phyloP scores from a whole-genome alignment of 805 yeast genomes.

The Ogataea pignaliae region DNA sequence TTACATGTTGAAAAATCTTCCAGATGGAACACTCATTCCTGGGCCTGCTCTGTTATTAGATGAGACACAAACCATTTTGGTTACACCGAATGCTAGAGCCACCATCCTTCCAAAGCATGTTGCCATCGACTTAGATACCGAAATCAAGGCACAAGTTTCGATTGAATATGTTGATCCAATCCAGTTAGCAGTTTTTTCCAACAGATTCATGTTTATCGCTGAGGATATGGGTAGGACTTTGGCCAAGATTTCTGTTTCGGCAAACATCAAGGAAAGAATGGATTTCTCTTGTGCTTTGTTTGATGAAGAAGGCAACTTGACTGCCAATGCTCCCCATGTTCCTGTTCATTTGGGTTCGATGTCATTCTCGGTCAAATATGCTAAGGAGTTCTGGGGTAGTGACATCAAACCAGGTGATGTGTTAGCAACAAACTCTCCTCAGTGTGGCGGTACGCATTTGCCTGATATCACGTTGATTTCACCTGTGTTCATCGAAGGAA shows the following conservation, averaged over 20 bases:
- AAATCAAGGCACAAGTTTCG: conserved; percentile 32
- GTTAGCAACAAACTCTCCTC: conserved; percentile 39
- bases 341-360: conserved; percentile 47
- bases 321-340: conserved; percentile 44
- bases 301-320: conserved; percentile 39
- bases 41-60: conserved; percentile 44
- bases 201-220: conserved; percentile 48
- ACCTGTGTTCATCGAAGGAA: conserved; percentile 45
- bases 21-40: conserved; percentile 42
- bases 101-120: conserved; percentile 34
- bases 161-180: conserved; percentile 40
- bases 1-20: conserved; percentile 44
- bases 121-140: conserved; percentile 20
- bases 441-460: conserved; percentile 43
- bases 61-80: conserved; percentile 33
- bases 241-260: conserved; percentile 39
- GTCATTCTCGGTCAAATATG: conserved; percentile 38
- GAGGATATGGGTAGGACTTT: conserved; percentile 44
- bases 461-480: conserved; percentile 55
- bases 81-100: conserved; percentile 31
- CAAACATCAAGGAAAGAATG: conserved; percentile 44
- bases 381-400: conserved; percentile 34
- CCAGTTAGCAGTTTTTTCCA: conserved; percentile 39
- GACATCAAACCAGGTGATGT: conserved; percentile 40
- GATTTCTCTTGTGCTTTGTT: conserved; percentile 47